These are phyloP conservation scores for Nigrospora osmanthi DNA, from an alignment of 2,329 filamentous ascomycete genomes.

Conservation along the genomic window DNA sequence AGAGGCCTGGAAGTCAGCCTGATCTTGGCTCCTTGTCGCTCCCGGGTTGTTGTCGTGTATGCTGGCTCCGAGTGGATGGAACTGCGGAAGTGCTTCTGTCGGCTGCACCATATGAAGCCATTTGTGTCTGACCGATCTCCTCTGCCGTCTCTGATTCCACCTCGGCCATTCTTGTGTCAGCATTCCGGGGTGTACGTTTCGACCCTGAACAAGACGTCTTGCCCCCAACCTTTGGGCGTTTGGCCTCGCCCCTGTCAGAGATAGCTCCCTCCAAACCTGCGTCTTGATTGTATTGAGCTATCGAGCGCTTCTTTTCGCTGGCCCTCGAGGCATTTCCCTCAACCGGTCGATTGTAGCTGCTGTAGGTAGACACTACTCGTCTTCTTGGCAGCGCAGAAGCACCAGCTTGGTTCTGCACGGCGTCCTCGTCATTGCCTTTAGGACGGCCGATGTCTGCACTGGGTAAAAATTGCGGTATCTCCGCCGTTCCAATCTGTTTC, in stretches of 20 bases:
- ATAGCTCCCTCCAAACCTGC: neutral
- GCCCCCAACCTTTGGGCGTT: neutral
- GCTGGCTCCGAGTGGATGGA: too few relatives aligned
- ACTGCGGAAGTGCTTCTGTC: too few relatives aligned
- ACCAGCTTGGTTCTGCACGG: neutral
- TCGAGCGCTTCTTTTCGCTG: neutral
- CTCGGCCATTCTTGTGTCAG: too few relatives aligned
- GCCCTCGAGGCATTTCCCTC: slow-evolving; percentile 7
- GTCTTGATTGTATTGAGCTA: neutral
- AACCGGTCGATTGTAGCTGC: slow-evolving; percentile 20
- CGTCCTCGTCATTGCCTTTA: neutral
- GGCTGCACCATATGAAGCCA: too few relatives aligned
- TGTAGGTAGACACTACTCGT: slow-evolving; percentile 5
- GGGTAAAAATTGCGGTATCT: neutral
- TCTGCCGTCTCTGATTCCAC: too few relatives aligned
- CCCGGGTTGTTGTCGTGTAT: too few relatives aligned
- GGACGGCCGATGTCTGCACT: neutral
- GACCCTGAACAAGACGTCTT: neutral
- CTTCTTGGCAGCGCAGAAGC: neutral
- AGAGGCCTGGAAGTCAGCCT: too few relatives aligned
- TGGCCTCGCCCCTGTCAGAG: neutral
- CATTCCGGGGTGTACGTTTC: too few relatives aligned
- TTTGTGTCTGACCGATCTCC: too few relatives aligned
- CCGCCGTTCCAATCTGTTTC: neutral
- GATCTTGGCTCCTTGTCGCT: too few relatives aligned